Conservation (phyloP, 192 early-diverging fungal genomes). For the Backusella circina region DNA sequence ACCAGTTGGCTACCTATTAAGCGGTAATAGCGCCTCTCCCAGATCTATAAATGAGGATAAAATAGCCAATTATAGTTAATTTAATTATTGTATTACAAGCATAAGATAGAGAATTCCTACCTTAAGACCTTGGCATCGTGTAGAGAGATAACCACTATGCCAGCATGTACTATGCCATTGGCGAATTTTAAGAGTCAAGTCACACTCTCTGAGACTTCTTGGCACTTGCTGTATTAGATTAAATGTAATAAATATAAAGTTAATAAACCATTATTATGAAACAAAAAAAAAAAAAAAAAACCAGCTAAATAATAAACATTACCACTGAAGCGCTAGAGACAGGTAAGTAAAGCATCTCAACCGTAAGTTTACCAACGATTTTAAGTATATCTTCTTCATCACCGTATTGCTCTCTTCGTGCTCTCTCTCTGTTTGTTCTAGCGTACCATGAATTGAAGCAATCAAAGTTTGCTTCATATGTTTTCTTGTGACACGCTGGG, state of each 20-base stretch:
- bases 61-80: background rate
- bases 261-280: background rate
- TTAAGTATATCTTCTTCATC: constrained; percentile 24
- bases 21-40: constrained; percentile 15
- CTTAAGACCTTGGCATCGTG: constrained; percentile 11
- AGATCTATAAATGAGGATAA: constrained; percentile 6
- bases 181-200: constrained; percentile 17
- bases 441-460: constrained; percentile 30
- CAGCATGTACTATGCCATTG: constrained; percentile 29
- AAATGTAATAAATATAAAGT: constrained; percentile 1
- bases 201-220: constrained; percentile 22
- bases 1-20: constrained; percentile 20
- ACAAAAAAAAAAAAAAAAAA: background rate
- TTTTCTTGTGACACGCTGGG: constrained; percentile 19
- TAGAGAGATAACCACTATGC: constrained; percentile 17
- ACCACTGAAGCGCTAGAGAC: constrained; percentile 17
- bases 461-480: constrained; percentile 22
- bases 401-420: constrained; percentile 12
- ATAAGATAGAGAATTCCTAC: background rate
- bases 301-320: background rate
- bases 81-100: background rate
- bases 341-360: constrained; percentile 27
- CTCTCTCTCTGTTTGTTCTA: constrained; percentile 9
- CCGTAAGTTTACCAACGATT: constrained; percentile 20
- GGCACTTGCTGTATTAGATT: constrained; percentile 11